Percentiles rank a stretch among this genome's conserved stretches.
Conservation (phyloP, 345 rosid species). For the Mercurialis annua region DNA sequence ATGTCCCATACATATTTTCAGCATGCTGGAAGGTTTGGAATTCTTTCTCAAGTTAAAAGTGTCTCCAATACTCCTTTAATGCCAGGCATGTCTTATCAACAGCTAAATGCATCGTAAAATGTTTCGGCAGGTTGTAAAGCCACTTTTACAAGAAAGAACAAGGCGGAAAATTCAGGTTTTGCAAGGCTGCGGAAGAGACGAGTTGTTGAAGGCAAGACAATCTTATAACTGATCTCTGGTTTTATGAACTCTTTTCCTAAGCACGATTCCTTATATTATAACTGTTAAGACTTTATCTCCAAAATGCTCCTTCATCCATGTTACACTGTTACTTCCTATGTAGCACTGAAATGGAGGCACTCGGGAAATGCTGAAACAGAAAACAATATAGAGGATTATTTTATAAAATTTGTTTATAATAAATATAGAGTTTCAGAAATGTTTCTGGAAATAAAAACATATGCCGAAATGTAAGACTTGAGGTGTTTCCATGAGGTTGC, state of each 20-base stretch:
- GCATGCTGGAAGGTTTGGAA: conserved; percentile 80
- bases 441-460: no score
- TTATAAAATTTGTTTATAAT: no score
- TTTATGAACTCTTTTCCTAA: conserved; percentile 5
- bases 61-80: neutral
- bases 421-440: no score
- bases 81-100: neutral
- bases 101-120: neutral
- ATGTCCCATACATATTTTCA: conserved; percentile 83
- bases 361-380: no score
- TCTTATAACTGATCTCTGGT: neutral
- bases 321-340: neutral
- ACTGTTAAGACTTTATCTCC: neutral
- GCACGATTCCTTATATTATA: neutral
- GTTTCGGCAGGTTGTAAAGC: conserved; percentile 70
- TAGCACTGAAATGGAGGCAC: no score
- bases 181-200: conserved; percentile 73
- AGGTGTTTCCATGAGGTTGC: no score
- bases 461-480: no score
- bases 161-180: conserved; percentile 74
- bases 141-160: conserved; percentile 92
- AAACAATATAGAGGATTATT: no score
- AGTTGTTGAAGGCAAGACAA: conserved; percentile 60
- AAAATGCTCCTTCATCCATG: neutral
- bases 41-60: neutral